Conservation (phyloP, 1,139 yeast genomes). For the Debaryomycetaceae sp. region DNA sequence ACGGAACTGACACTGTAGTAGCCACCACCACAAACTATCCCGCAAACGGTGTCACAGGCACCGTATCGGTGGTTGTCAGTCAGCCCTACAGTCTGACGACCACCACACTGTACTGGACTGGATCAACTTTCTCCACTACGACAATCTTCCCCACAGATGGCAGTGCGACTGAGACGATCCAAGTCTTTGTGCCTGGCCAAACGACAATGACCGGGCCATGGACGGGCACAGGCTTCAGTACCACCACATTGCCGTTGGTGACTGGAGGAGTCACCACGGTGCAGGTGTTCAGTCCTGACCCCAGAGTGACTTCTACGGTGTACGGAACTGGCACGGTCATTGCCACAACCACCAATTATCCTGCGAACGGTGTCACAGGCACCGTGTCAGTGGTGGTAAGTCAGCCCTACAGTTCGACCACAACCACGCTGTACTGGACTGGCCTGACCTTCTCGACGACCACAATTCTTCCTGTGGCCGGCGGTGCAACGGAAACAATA, state of each 20-base stretch:
- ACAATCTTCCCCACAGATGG: background rate
- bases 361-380: too few species aligned
- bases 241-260: constrained; percentile 6
- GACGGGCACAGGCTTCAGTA: constrained; percentile 8
- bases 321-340: too few species aligned
- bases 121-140: background rate
- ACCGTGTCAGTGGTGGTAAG: too few species aligned
- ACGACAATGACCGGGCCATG: constrained; percentile 10
- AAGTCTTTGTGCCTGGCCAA: constrained; percentile 11
- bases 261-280: constrained; percentile 4
- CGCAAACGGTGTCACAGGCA: constrained; percentile 3
- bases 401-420: too few species aligned
- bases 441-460: too few species aligned
- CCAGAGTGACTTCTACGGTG: constrained; percentile 5
- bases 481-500: too few species aligned
- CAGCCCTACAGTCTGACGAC: constrained; percentile 2
- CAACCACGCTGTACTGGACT: too few species aligned
- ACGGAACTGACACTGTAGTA: background rate
- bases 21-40: constrained; percentile 2
- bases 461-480: too few species aligned
- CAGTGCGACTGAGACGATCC: constrained; percentile 1
- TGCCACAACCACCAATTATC: too few species aligned
- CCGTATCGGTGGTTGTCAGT: constrained; percentile 4
- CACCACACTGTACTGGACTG: background rate
- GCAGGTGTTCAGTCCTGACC: constrained; percentile 8